Conservation (phyloP, 495 filamentous ascomycete genomes). For the Platismatia glauca region DNA sequence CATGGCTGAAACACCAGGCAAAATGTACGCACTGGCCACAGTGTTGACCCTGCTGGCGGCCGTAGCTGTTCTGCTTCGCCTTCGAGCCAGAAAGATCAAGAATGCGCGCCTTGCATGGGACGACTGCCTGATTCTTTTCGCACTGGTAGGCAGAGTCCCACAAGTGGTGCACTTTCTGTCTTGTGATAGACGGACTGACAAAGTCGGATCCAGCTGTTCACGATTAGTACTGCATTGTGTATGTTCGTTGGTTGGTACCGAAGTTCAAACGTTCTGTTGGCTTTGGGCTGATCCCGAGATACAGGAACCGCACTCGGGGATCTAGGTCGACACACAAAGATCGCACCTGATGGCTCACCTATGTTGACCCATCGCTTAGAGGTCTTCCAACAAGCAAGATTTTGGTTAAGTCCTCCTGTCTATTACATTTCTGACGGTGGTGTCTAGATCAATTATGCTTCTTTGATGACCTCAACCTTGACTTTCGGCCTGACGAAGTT, state of each 20-base stretch:
- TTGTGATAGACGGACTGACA: not conserved
- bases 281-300: not conserved
- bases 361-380: not conserved
- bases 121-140: slow-evolving; percentile 4
- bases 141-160: not conserved
- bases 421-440: not conserved
- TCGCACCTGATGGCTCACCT: not conserved
- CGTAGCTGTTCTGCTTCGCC: slow-evolving; percentile 5
- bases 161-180: not conserved
- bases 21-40: slow-evolving; percentile 5
- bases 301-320: slow-evolving; percentile 2
- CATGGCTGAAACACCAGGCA: slow-evolving; percentile 8
- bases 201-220: not conserved
- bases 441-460: slow-evolving; percentile 7
- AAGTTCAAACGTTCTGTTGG: not conserved
- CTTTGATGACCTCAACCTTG: slow-evolving; percentile 4
- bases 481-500: slow-evolving; percentile 5
- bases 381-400: slow-evolving; percentile 2
- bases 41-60: not conserved
- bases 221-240: not conserved
- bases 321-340: slow-evolving; percentile 2
- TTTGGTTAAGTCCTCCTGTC: not conserved
- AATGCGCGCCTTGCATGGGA: not conserved
- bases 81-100: not conserved
- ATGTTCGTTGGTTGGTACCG: slow-evolving; percentile 5